A percentile compares a stretch with the other conserved stretches of the same genome.
These are phyloP conservation scores for Ganoderma resinaceum DNA, from an alignment of 1,284 basidiomycete genomes.

Conservation along the genomic window DNA sequence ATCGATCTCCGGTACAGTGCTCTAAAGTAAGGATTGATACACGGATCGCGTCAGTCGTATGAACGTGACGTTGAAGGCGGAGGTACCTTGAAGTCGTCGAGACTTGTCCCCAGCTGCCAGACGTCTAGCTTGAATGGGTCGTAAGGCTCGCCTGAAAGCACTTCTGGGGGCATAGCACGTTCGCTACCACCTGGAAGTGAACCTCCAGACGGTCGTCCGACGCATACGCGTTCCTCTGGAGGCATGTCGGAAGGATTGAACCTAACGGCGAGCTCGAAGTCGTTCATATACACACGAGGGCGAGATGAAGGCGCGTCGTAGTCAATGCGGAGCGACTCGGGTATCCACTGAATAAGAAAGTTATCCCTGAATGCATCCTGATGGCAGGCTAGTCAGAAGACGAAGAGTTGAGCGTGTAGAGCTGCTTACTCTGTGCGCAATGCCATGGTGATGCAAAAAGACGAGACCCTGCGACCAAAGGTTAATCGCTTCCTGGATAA, in stretches of 20 bases:
- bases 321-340: slow-evolving; percentile 10
- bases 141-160: slow-evolving; percentile 29
- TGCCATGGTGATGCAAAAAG: slow-evolving; percentile 5
- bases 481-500: background rate
- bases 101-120: slow-evolving; percentile 16
- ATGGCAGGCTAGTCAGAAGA: background rate
- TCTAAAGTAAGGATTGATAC: background rate
- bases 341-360: slow-evolving; percentile 24
- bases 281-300: slow-evolving; percentile 22
- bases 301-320: background rate
- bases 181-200: slow-evolving; percentile 5
- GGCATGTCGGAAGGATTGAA: slow-evolving; percentile 21
- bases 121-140: slow-evolving; percentile 21
- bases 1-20: slow-evolving; percentile 10
- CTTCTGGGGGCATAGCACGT: slow-evolving; percentile 30
- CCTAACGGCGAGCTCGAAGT: slow-evolving; percentile 19
- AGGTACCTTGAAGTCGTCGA: slow-evolving; percentile 15
- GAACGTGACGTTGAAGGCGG: no score
- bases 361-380: slow-evolving; percentile 28
- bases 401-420: background rate
- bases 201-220: slow-evolving; percentile 5
- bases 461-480: slow-evolving; percentile 2
- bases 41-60: background rate
- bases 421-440: slow-evolving; percentile 12
- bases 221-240: slow-evolving; percentile 18